Conservation (phyloP, 257 asterid genomes). For the Primulina tabacum region DNA sequence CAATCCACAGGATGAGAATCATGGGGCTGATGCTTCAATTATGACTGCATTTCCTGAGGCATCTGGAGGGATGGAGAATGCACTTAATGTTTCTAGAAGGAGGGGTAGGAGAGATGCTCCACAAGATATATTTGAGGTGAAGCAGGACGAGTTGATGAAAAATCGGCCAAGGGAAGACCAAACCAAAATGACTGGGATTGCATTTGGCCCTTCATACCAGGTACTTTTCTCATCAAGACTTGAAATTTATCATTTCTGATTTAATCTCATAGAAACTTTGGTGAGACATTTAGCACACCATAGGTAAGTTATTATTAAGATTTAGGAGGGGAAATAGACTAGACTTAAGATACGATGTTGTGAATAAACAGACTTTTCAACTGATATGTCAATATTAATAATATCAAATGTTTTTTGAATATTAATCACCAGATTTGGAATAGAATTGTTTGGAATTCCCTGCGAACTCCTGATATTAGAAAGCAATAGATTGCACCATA, state of each 20-base stretch:
- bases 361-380: neutral
- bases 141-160: conserved; percentile 91
- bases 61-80: conserved; percentile 42
- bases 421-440: too few species aligned
- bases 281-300: neutral
- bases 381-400: too few species aligned
- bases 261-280: neutral
- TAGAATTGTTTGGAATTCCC: too few species aligned
- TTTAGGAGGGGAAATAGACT: conserved; percentile 4
- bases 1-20: conserved; percentile 42
- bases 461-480: too few species aligned
- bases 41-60: conserved; percentile 36
- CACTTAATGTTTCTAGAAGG: conserved; percentile 42
- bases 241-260: neutral
- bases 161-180: conserved; percentile 93
- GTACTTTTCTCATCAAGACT: conserved; percentile 31
- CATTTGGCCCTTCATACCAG: conserved; percentile 92
- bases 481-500: too few species aligned
- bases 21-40: conserved; percentile 39
- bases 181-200: conserved; percentile 75
- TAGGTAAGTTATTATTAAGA: neutral
- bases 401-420: too few species aligned
- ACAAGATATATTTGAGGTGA: conserved; percentile 69
- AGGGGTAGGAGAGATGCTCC: conserved; percentile 75
- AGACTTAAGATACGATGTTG: neutral